A percentile compares a stretch with the other conserved stretches of the same genome.
Conservation (phyloP, 805 yeast genomes). For the Brettanomyces custersianus region DNA sequence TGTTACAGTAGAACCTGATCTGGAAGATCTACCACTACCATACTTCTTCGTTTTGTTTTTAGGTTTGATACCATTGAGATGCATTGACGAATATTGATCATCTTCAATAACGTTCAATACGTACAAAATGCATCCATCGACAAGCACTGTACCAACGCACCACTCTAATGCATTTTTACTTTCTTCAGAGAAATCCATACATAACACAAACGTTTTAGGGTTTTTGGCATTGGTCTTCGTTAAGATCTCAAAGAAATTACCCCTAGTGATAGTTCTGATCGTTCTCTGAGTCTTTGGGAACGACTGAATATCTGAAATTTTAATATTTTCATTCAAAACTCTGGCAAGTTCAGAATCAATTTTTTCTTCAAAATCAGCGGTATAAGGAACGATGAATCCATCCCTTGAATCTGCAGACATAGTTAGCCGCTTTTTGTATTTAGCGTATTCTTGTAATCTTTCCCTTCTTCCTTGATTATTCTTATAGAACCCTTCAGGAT, state of each 20-base stretch:
- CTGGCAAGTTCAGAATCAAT: conserved; percentile 53
- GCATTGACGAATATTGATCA: conserved; percentile 27
- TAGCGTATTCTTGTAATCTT: conserved; percentile 47
- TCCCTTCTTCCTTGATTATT: conserved; percentile 39
- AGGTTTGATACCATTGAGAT: conserved; percentile 27
- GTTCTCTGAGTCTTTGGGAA: conserved; percentile 46
- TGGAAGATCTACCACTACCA: neutral
- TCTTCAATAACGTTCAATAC: conserved; percentile 53
- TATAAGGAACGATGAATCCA: conserved; percentile 45
- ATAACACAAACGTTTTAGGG: conserved; percentile 60
- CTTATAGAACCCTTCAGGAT: conserved; percentile 39
- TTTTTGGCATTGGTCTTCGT: conserved; percentile 11
- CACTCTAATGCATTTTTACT: conserved; percentile 79
- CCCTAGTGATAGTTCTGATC: conserved; percentile 63
- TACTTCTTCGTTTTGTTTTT: too few relatives aligned
- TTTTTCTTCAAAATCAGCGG: conserved; percentile 58
- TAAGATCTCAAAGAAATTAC: conserved; percentile 46
- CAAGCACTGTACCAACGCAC: conserved; percentile 77
- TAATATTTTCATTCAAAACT: conserved; percentile 41
- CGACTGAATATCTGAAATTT: conserved; percentile 46
- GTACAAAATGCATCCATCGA: conserved; percentile 74
- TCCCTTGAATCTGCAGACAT: conserved; percentile 35
- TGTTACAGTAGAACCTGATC: conserved; percentile 7
- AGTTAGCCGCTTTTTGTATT: conserved; percentile 50
- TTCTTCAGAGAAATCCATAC: conserved; percentile 78